Evolutionary conservation across 2,329 filamentous ascomycete species (phyloP).

Genomic region (Endocalyx cinctus): DNA sequence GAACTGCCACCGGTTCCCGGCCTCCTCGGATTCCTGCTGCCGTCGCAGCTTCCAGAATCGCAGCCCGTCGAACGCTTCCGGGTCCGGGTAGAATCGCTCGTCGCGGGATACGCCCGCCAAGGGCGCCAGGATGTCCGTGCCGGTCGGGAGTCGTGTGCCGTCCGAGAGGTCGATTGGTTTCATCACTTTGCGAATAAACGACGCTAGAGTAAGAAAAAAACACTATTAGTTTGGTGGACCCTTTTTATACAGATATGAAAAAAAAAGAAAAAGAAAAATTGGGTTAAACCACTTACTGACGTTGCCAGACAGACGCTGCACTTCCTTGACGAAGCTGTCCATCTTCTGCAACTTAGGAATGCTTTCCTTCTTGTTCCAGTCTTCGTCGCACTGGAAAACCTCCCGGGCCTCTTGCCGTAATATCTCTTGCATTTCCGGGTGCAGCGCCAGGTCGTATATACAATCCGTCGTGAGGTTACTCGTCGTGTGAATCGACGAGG

Average conservation of each 20-base stretch:
- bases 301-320: constrained; percentile 29
- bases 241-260: background rate
- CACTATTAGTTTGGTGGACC: background rate
- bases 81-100: constrained; percentile 29
- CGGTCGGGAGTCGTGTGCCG: constrained; percentile 44
- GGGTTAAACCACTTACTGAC: constrained; percentile 26
- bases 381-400: constrained; percentile 31
- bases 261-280: background rate
- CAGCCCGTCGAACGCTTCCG: constrained; percentile 32
- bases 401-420: constrained; percentile 46
- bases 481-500: constrained; percentile 50
- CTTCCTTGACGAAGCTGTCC: constrained; percentile 37
- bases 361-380: constrained; percentile 29
- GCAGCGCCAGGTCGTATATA: constrained; percentile 47
- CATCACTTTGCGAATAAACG: constrained; percentile 47
- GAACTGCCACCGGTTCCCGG: constrained; percentile 20
- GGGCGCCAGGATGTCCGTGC: constrained; percentile 39
- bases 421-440: constrained; percentile 45
- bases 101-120: constrained; percentile 32
- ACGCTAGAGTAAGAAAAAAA: constrained; percentile 20
- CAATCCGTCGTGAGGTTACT: constrained; percentile 41
- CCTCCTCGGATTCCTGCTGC: constrained; percentile 12
- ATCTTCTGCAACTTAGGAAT: constrained; percentile 35
- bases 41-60: constrained; percentile 34
- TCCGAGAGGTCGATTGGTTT: constrained; percentile 48